Conservation (phyloP, 495 filamentous ascomycete genomes). For the Thermothielavioides terrestris region DNA sequence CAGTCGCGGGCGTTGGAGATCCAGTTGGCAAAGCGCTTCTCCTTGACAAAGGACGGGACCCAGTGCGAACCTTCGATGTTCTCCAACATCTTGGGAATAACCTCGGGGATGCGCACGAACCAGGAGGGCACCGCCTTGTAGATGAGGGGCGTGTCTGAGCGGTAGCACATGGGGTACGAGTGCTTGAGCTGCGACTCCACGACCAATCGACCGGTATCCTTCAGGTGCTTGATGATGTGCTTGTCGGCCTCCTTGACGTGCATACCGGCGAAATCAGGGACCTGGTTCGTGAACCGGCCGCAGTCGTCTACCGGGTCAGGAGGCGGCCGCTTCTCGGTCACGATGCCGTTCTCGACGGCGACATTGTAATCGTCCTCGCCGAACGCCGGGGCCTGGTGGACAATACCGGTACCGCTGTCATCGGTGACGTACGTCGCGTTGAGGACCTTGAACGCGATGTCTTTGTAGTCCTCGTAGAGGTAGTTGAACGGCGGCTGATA, state of each 20-base stretch:
- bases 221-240: constrained; percentile 86
- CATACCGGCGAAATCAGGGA: constrained; percentile 78
- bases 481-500: constrained; percentile 91
- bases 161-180: constrained; percentile 92
- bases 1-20: constrained; percentile 82
- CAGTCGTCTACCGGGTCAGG: constrained; percentile 84
- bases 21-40: constrained; percentile 66
- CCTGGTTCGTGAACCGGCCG: constrained; percentile 71
- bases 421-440: constrained; percentile 85
- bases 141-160: constrained; percentile 91
- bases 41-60: constrained; percentile 89
- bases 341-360: constrained; percentile 66
- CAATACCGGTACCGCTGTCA: constrained; percentile 89
- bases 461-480: constrained; percentile 90
- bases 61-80: constrained; percentile 89
- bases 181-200: constrained; percentile 88
- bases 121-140: constrained; percentile 90
- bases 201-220: constrained; percentile 68
- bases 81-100: constrained; percentile 82
- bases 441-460: constrained; percentile 84
- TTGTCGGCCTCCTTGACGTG: constrained; percentile 95
- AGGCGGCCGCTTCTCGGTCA: constrained; percentile 65
- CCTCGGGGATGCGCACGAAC: constrained; percentile 82
- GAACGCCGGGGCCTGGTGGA: constrained; percentile 91
- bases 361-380: constrained; percentile 96